These are phyloP conservation scores for Serpula lacrymans DNA, from an alignment of 768 basidiomycete species.

Conservation along the genomic window DNA sequence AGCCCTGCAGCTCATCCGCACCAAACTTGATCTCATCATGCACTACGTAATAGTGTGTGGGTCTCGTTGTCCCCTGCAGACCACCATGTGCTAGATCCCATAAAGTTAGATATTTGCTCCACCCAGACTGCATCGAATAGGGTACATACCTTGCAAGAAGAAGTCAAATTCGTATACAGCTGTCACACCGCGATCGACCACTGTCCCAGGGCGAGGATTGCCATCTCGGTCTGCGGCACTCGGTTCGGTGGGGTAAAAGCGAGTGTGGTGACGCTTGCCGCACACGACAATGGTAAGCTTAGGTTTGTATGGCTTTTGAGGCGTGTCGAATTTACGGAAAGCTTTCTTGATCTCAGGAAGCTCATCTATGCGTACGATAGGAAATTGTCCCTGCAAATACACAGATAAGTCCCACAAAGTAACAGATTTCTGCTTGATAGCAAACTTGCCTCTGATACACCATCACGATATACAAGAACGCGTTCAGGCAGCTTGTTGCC, in stretches of 20 bases:
- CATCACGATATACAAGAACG: conserved; percentile 62
- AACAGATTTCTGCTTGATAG: too few species aligned
- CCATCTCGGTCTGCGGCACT: conserved; percentile 40
- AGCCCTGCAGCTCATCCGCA: conserved; percentile 48
- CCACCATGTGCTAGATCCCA: conserved; percentile 46
- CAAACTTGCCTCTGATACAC: conserved; percentile 67
- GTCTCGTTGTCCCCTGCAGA: conserved; percentile 45
- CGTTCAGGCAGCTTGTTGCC: conserved; percentile 38
- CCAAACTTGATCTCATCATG: conserved; percentile 50
- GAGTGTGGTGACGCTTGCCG: conserved; percentile 57
- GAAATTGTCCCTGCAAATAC: conserved; percentile 43
- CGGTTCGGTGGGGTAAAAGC: conserved; percentile 50
- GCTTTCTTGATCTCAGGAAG: conserved; percentile 41
- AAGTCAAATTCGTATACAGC: conserved; percentile 55
- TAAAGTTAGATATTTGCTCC: not conserved
- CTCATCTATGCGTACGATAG: conserved; percentile 41
- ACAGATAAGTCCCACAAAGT: not conserved
- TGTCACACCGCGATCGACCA: conserved; percentile 53
- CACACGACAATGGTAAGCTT: conserved; percentile 52
- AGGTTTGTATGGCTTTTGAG: conserved; percentile 38
- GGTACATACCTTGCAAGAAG: conserved; percentile 44
- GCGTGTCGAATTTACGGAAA: conserved; percentile 35
- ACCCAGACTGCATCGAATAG: not conserved
- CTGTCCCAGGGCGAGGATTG: conserved; percentile 50
- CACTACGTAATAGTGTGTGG: conserved; percentile 54